phyloP scores from a whole-genome alignment of 2,329 filamentous ascomycete species.

The Trichoderma koningiopsis region DNA sequence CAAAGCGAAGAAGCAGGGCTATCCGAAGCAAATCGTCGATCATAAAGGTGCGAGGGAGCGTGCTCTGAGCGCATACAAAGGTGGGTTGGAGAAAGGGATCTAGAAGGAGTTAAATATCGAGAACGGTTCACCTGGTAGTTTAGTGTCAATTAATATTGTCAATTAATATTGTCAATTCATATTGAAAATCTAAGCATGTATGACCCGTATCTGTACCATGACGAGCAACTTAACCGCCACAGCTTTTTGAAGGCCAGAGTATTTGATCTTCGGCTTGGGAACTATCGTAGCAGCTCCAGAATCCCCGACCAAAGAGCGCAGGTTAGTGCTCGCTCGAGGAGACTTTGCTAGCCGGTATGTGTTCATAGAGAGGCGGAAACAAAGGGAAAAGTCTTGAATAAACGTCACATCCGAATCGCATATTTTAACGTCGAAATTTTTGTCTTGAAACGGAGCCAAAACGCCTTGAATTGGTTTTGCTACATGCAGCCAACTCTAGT shows the following conservation, averaged over 20 bases:
- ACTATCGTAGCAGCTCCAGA: constrained; percentile 60
- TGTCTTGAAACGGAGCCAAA: constrained; percentile 49
- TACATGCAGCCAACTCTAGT: constrained; percentile 49
- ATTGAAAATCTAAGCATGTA: constrained; percentile 44
- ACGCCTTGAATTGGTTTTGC: constrained; percentile 51
- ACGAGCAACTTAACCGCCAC: constrained; percentile 56
- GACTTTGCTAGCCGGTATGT: constrained; percentile 56
- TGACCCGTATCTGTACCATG: constrained; percentile 69
- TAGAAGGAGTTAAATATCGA: constrained; percentile 3
- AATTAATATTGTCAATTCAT: constrained; percentile 18
- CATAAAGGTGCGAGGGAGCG: constrained; percentile 70
- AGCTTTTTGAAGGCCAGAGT: constrained; percentile 61
- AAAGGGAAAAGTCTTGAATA: constrained; percentile 32
- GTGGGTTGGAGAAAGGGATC: constrained; percentile 40
- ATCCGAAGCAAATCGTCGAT: constrained; percentile 73
- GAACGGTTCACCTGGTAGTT: not conserved
- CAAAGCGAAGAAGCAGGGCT: constrained; percentile 66
- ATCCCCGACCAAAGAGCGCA: constrained; percentile 51
- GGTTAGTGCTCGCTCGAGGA: constrained; percentile 49
- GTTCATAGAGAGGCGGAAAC: not conserved
- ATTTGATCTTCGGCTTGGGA: constrained; percentile 62
- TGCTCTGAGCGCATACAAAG: constrained; percentile 71
- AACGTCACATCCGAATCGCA: constrained; percentile 36
- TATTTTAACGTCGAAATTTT: constrained; percentile 32
- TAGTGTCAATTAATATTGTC: not conserved